Evolutionary conservation across 106 monocot species (phyloP).

Genomic region (Cymbidium sinense): DNA sequence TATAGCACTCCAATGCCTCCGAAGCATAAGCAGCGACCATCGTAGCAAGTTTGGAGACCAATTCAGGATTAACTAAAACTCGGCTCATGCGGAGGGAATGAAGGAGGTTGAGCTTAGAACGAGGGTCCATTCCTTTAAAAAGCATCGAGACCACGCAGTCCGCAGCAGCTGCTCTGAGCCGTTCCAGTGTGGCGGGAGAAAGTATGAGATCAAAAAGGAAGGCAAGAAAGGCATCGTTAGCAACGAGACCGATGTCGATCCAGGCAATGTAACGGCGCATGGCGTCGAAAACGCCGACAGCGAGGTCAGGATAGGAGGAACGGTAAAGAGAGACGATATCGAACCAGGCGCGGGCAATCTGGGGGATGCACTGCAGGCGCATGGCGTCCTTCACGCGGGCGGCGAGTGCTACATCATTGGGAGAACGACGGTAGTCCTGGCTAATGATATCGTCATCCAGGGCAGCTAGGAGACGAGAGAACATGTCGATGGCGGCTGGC

Average conservation of each 20-base stretch:
- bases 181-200: slow-evolving; percentile 14
- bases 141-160: slow-evolving; percentile 60
- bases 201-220: slow-evolving; percentile 64
- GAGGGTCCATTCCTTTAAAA: slow-evolving; percentile 61
- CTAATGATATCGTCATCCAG: slow-evolving; percentile 75
- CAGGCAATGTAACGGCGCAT: slow-evolving; percentile 63
- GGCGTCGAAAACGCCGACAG: slow-evolving; percentile 51
- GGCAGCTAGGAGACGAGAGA: slow-evolving; percentile 40
- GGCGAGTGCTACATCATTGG: slow-evolving; percentile 38
- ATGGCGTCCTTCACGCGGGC: slow-evolving; percentile 80
- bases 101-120: slow-evolving; percentile 63
- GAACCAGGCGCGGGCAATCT: slow-evolving; percentile 64
- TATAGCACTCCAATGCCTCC: slow-evolving; percentile 72
- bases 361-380: slow-evolving; percentile 69
- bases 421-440: slow-evolving; percentile 64
- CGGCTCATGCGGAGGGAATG: slow-evolving; percentile 27
- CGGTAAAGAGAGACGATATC: slow-evolving; percentile 40
- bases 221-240: slow-evolving; percentile 61
- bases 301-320: slow-evolving; percentile 35
- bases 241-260: slow-evolving; percentile 79
- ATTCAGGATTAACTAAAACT: slow-evolving; percentile 29
- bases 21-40: slow-evolving; percentile 69
- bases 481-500: slow-evolving; percentile 40
- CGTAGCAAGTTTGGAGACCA: slow-evolving; percentile 33
- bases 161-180: slow-evolving; percentile 42